Base-by-base conservation (phyloP, 2,329 filamentous ascomycete genomes). In the Aspergillus sp. region DNA sequence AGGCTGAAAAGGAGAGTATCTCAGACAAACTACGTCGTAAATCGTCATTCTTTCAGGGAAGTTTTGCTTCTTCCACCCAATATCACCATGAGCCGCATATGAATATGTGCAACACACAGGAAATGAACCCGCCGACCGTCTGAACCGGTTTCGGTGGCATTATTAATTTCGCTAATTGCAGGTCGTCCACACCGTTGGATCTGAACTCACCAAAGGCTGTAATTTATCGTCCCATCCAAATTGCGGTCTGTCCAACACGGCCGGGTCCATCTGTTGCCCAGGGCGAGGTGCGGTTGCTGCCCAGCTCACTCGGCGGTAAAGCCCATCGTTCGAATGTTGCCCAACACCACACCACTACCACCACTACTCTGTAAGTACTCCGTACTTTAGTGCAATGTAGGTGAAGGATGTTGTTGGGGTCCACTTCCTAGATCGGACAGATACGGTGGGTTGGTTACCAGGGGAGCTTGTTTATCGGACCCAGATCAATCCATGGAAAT, bases 251-350 rank as follows among this genome's bases (percentile, higher is more conserved):
- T 56, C 41, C 34, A 53, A 50, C 51, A 45, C n/a, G 34, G 25
- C 25, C 25, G 52, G 36, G 41, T 45, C 40, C 34, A 20, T 44
- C 41, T 19, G 52, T 38, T 45, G 52, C 43, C 49, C 45, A 45
- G 23, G 34, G 36, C 31, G 45, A 41, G 57, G 57, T 54, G 57
- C 56, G 58, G 60, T 69, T 67, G 67, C 61, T 69, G 67, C 67
- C 67, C 67, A 69, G 66, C 60, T 64, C 58, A 55, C 52, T 47
- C 62, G 49, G 66, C 66, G 64, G 66, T 67, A 68, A 68, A 66
- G 65, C 62, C 63, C 52, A 65, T 64, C 55, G 50, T 52, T 57
- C 58, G 56, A 58, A 55, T 58, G 58, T 57, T 57, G 64, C 64
- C 64, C 59, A 64, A 63, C 65, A 57, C 25, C 25, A 29, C 25